Percentiles rank a stretch among this genome's conserved stretches.
phyloP scores from a whole-genome alignment of 2,329 filamentous ascomycete genomes.

The Lecanicillium sp. region DNA sequence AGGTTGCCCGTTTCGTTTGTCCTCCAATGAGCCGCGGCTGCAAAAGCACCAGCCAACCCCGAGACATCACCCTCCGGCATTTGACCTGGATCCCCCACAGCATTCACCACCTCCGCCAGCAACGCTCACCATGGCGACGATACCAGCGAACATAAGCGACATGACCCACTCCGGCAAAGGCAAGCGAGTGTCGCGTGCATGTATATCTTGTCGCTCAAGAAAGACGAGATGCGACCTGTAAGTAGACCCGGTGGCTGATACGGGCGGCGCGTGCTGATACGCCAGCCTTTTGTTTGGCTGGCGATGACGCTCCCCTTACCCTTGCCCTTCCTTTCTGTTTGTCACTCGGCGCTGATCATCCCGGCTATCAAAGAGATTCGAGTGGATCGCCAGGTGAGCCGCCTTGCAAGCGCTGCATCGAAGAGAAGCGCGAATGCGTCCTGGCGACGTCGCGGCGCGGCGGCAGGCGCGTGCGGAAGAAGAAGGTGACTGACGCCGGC shows the following conservation, averaged over 20 bases:
- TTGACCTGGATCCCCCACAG: no score
- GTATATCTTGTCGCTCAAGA: conserved; percentile 22
- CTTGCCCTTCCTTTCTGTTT: no score
- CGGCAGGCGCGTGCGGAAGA: conserved; percentile 18
- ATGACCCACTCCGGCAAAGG: conserved; percentile 11
- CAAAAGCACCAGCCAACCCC: no score
- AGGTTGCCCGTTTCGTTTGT: no score
- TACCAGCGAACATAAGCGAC: not conserved
- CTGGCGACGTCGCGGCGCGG: conserved; percentile 32
- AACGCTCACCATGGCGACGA: not conserved
- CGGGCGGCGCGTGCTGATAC: no score
- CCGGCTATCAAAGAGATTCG: conserved; percentile 16
- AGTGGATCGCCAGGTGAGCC: conserved; percentile 26
- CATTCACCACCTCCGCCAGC: conserved; percentile 7
- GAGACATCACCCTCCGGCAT: no score
- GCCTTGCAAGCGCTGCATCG: conserved; percentile 30
- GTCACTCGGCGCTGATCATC: not conserved
- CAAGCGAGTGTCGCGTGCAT: conserved; percentile 23
- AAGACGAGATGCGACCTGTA: conserved; percentile 26
- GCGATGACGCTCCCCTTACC: no score
- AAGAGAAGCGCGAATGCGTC: conserved; percentile 29
- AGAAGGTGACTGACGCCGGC: not conserved
- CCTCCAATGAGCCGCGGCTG: no score
- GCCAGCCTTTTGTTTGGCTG: no score
- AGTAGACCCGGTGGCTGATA: conserved; percentile 10